These are phyloP conservation scores for Yamadazyma jaroonii DNA, from an alignment of 1,139 yeast species.

Conservation along the genomic window DNA sequence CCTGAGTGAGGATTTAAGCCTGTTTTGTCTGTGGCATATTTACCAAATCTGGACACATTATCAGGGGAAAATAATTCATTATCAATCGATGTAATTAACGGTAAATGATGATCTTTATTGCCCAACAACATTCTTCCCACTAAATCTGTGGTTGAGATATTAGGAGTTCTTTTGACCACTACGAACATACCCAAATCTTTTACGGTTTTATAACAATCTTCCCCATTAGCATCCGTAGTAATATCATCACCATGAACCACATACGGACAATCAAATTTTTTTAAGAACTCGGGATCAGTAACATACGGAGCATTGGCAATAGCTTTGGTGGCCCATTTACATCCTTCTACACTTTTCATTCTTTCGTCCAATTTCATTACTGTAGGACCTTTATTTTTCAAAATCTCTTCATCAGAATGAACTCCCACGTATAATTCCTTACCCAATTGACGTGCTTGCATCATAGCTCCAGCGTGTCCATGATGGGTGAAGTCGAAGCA, in stretches of 20 bases:
- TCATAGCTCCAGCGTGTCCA: slow-evolving; percentile 95
- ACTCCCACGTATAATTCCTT: slow-evolving; percentile 79
- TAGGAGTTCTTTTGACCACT: slow-evolving; percentile 89
- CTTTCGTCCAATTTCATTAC: slow-evolving; percentile 86
- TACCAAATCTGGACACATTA: slow-evolving; percentile 34
- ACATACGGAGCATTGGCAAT: slow-evolving; percentile 89
- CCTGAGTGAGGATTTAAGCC: slow-evolving; percentile 62
- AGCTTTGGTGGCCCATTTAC: slow-evolving; percentile 82
- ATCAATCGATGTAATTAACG: slow-evolving; percentile 26
- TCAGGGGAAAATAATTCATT: slow-evolving; percentile 35
- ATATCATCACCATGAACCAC: slow-evolving; percentile 98
- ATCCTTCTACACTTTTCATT: slow-evolving; percentile 77
- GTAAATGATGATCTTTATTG: slow-evolving; percentile 57
- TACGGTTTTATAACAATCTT: slow-evolving; percentile 83
- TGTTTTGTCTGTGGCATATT: slow-evolving; percentile 65
- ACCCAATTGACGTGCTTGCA: slow-evolving; percentile 84
- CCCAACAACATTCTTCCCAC: slow-evolving; percentile 84
- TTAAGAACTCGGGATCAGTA: slow-evolving; percentile 84
- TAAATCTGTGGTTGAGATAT: slow-evolving; percentile 91
- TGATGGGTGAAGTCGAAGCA: slow-evolving; percentile 98
- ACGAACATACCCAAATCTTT: slow-evolving; percentile 84
- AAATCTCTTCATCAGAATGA: slow-evolving; percentile 86
- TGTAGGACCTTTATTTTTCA: slow-evolving; percentile 83
- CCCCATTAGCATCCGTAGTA: slow-evolving; percentile 92
- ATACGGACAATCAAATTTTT: slow-evolving; percentile 67